Conservation (phyloP, 2,329 filamentous ascomycete genomes). For the Phialophora macrospora region DNA sequence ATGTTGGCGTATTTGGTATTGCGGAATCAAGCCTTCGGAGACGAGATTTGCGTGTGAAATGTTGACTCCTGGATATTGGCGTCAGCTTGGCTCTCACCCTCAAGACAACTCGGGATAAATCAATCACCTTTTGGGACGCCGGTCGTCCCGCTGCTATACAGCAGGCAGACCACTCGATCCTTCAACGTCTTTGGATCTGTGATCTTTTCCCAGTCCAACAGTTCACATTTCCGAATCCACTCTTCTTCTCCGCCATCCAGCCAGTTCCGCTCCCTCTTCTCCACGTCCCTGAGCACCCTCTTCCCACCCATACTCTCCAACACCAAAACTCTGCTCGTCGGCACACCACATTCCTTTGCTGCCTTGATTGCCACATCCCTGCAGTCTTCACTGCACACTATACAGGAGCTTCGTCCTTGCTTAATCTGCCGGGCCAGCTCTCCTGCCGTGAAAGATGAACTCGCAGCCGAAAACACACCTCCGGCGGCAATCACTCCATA, state of each 20-base stretch:
- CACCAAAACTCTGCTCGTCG: constrained; percentile 56
- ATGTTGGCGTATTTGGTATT: constrained; percentile 39
- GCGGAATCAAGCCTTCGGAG: constrained; percentile 45
- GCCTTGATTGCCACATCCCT: constrained; percentile 55
- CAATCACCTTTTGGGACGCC: constrained; percentile 40
- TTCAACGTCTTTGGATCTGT: constrained; percentile 57
- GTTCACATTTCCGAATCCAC: constrained; percentile 35
- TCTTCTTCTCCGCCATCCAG: constrained; percentile 21
- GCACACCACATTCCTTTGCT: constrained; percentile 57
- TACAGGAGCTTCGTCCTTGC: constrained; percentile 39
- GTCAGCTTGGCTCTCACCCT: neutral
- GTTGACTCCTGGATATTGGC: constrained; percentile 42
- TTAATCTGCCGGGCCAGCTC: constrained; percentile 34
- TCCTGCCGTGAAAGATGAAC: constrained; percentile 28
- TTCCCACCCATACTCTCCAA: constrained; percentile 52
- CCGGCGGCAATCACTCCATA: constrained; percentile 64
- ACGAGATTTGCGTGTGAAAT: constrained; percentile 53
- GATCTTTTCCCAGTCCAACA: constrained; percentile 60
- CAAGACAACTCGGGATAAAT: neutral
- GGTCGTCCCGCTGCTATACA: constrained; percentile 45
- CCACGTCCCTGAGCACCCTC: constrained; percentile 39
- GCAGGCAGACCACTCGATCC: constrained; percentile 47
- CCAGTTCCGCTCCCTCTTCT: constrained; percentile 25
- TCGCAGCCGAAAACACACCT: constrained; percentile 58
- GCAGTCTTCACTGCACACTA: constrained; percentile 57